Percentiles rank a stretch among this genome's conserved stretches.
phyloP scores from a whole-genome alignment of 371 early-diverging fungal genomes.

The Nosema muscidifuracis region DNA sequence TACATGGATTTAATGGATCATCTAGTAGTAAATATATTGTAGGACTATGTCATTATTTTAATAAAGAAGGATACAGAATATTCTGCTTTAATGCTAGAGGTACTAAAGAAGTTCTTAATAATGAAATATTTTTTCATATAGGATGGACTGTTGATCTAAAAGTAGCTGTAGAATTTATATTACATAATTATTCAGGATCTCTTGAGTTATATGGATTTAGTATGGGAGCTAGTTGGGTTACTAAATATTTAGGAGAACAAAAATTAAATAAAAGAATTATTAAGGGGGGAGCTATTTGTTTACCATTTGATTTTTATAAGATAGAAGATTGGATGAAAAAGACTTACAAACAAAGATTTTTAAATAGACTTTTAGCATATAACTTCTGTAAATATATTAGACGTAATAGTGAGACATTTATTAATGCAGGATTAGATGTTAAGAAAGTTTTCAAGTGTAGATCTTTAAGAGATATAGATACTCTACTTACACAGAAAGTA shows the following conservation, averaged over 20 bases:
- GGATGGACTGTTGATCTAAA: constrained; percentile 60
- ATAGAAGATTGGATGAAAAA: constrained; percentile 44
- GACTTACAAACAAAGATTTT: constrained; percentile 40
- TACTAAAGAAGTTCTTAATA: constrained; percentile 32
- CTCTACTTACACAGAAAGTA: constrained; percentile 13
- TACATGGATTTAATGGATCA: constrained; percentile 62
- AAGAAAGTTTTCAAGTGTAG: constrained; percentile 15
- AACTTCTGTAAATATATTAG: constrained; percentile 52
- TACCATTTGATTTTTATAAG: constrained; percentile 60
- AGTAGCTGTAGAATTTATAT: constrained; percentile 43
- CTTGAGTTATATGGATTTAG: constrained; percentile 60
- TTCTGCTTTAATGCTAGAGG: constrained; percentile 59
- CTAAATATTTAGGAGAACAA: constrained; percentile 54
- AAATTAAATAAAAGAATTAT: constrained; percentile 36
- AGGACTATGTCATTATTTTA: constrained; percentile 44
- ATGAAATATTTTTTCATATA: constrained; percentile 57
- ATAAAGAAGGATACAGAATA: constrained; percentile 47
- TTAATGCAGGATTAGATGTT: constrained; percentile 11
- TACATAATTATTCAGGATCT: constrained; percentile 52
- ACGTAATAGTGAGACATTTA: constrained; percentile 39
- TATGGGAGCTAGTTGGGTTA: constrained; percentile 58
- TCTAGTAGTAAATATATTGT: constrained; percentile 49
- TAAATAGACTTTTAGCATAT: constrained; percentile 44
- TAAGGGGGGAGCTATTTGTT: constrained; percentile 55
- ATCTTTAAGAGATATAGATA: constrained; percentile 21